Evolutionary conservation across 2,329 filamentous ascomycete genomes (phyloP).

Genomic region (Aspergillus ustus): DNA sequence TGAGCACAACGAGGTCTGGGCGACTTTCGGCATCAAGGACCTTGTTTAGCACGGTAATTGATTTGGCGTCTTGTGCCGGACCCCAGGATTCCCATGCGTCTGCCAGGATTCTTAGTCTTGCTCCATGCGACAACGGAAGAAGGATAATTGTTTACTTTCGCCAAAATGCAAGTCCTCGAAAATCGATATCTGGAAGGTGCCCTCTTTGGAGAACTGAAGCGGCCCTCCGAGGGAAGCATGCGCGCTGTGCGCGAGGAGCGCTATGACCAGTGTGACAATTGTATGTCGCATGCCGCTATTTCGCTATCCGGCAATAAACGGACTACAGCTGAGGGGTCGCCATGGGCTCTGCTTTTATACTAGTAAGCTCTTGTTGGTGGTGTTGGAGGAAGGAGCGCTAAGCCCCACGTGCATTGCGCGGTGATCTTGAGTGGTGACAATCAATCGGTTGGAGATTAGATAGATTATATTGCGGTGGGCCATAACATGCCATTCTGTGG

Average conservation of each 20-base stretch:
- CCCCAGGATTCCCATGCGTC: not conserved
- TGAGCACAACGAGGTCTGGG: constrained; percentile 63
- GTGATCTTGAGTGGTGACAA: not conserved
- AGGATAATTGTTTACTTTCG: not conserved
- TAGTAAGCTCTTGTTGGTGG: not conserved
- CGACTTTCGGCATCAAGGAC: not conserved
- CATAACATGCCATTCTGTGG: too few species aligned
- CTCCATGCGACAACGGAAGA: too few species aligned
- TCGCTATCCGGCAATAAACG: not conserved
- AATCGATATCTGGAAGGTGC: not conserved
- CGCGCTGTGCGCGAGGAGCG: not conserved
- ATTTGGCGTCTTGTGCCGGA: not conserved
- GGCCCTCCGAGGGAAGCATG: not conserved
- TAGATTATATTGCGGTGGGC: not conserved
- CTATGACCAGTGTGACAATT: not conserved
- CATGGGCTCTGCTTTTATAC: not conserved
- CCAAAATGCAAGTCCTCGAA: not conserved
- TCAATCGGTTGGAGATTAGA: not conserved
- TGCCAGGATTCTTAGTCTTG: not conserved
- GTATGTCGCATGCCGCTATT: not conserved
- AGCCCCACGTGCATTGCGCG: not conserved
- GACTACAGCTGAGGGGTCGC: not conserved
- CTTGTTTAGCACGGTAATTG: not conserved
- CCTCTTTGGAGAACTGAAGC: not conserved
- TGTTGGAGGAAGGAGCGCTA: not conserved